Conservation (phyloP, 805 yeast species). For the Clavispora fructus region DNA sequence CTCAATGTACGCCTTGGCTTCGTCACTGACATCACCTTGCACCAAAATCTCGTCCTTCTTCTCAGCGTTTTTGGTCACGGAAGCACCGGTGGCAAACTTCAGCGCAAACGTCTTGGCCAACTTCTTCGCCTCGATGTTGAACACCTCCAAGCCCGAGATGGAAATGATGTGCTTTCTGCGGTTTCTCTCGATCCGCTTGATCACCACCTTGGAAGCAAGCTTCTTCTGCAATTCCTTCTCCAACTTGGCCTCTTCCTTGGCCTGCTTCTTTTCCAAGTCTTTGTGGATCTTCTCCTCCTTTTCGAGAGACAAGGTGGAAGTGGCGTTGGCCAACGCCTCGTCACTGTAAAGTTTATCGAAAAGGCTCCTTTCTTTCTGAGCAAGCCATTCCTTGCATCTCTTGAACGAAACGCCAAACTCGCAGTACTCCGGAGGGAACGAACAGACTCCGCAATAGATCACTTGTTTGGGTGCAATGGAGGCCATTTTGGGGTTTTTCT, state of each 20-base stretch:
- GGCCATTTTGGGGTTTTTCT: conserved; percentile 15
- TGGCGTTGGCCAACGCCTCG: conserved; percentile 51
- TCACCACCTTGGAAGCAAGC: conserved; percentile 71
- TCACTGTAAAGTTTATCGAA: conserved; percentile 58
- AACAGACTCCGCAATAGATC: conserved; percentile 72
- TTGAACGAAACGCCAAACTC: conserved; percentile 81
- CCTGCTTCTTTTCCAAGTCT: conserved; percentile 78
- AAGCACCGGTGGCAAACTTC: conserved; percentile 93
- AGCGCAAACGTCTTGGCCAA: conserved; percentile 88
- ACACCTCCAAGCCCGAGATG: conserved; percentile 81
- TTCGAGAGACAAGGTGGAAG: conserved; percentile 61
- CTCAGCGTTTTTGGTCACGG: conserved; percentile 83
- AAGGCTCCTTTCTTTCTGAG: conserved; percentile 50
- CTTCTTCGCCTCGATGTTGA: conserved; percentile 85
- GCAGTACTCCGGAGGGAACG: conserved; percentile 87
- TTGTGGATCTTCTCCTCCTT: conserved; percentile 78
- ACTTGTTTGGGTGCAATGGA: conserved; percentile 33
- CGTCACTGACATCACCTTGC: conserved; percentile 94
- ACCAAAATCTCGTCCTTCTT: conserved; percentile 88
- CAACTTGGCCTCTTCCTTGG: conserved; percentile 78
- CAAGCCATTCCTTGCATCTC: conserved; percentile 81
- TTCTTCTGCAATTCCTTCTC: conserved; percentile 79
- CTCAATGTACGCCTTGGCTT: conserved; percentile 71
- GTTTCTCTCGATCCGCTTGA: conserved; percentile 86
- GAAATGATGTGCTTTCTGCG: conserved; percentile 85